These are phyloP conservation scores for Shiraia sp. DNA, from an alignment of 2,329 filamentous ascomycete genomes.

Conservation along the genomic window DNA sequence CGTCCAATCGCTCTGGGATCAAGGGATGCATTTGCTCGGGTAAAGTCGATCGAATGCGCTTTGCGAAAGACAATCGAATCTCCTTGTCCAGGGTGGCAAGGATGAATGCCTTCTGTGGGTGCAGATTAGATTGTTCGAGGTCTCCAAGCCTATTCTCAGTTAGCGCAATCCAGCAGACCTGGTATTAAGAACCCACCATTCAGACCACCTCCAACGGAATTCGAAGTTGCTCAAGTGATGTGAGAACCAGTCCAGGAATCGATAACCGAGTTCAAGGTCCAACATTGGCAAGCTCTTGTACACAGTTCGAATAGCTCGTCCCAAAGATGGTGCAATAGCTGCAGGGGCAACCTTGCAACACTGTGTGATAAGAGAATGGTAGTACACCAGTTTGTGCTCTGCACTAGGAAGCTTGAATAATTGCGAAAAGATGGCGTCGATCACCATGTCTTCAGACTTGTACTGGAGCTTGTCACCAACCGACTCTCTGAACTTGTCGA, in stretches of 20 bases:
- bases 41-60: conserved; percentile 91
- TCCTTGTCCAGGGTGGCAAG: conserved; percentile 91
- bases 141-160: conserved; percentile 68
- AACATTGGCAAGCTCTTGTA: conserved; percentile 81
- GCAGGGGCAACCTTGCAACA: conserved; percentile 94
- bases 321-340: conserved; percentile 92
- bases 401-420: conserved; percentile 83
- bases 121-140: conserved; percentile 72
- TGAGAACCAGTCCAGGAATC: conserved; percentile 96
- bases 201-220: conserved; percentile 99
- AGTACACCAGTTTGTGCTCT: conserved; percentile 95
- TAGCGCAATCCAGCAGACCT: conserved; percentile 4
- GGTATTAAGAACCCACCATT: conserved; percentile 67
- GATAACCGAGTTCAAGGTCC: conserved; percentile 82
- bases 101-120: conserved; percentile 94
- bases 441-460: conserved; percentile 96
- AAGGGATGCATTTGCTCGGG: conserved; percentile 80
- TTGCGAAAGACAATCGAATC: conserved; percentile 92
- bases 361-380: conserved; percentile 92
- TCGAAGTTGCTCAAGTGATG: conserved; percentile 99
- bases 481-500: conserved; percentile 78
- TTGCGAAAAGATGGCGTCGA: conserved; percentile 98
- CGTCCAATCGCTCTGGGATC: conserved; percentile 85
- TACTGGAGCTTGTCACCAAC: conserved; percentile 74
- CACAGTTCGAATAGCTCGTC: conserved; percentile 87